phyloP scores from a whole-genome alignment of 768 basidiomycete species.

The Grammothele lineata region DNA sequence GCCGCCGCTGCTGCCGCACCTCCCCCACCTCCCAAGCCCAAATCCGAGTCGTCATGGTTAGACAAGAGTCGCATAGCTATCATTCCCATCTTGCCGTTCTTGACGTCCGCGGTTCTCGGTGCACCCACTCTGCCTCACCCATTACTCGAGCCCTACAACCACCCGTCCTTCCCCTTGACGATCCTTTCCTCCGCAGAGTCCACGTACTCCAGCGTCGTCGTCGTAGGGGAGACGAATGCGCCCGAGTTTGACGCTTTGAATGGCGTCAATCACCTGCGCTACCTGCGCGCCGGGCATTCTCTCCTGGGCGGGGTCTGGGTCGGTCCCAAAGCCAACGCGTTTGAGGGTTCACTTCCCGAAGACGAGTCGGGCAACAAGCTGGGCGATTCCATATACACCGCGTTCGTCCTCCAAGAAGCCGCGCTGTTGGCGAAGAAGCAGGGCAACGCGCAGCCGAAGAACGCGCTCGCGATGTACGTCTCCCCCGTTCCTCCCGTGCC shows the following conservation, averaged over 20 bases:
- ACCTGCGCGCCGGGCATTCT: slow-evolving; percentile 50
- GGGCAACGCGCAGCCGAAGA: slow-evolving; percentile 34
- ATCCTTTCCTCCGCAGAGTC: slow-evolving; percentile 67
- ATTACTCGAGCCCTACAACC: slow-evolving; percentile 43
- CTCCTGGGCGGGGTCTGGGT: slow-evolving; percentile 78
- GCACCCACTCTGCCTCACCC: slow-evolving; percentile 60
- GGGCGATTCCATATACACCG: slow-evolving; percentile 77
- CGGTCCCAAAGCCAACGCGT: slow-evolving; percentile 26
- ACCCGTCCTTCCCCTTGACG: slow-evolving; percentile 51
- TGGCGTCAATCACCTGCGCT: slow-evolving; percentile 32
- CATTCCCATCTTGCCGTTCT: slow-evolving; percentile 29
- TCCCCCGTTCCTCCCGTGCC: no score
- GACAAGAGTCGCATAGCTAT: slow-evolving; percentile 10
- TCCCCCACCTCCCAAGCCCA: background rate
- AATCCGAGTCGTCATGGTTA: background rate
- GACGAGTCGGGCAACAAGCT: slow-evolving; percentile 53
- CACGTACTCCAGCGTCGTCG: slow-evolving; percentile 68
- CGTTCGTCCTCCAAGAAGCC: slow-evolving; percentile 88
- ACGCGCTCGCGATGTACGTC: slow-evolving; percentile 70
- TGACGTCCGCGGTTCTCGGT: slow-evolving; percentile 33
- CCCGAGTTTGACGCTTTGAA: slow-evolving; percentile 19
- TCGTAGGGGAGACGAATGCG: slow-evolving; percentile 70
- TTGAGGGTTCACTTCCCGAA: slow-evolving; percentile 29
- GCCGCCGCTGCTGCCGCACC: background rate
- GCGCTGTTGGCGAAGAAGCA: slow-evolving; percentile 56